Conservation (phyloP, 805 yeast species). For the Saturnispora diversa region DNA sequence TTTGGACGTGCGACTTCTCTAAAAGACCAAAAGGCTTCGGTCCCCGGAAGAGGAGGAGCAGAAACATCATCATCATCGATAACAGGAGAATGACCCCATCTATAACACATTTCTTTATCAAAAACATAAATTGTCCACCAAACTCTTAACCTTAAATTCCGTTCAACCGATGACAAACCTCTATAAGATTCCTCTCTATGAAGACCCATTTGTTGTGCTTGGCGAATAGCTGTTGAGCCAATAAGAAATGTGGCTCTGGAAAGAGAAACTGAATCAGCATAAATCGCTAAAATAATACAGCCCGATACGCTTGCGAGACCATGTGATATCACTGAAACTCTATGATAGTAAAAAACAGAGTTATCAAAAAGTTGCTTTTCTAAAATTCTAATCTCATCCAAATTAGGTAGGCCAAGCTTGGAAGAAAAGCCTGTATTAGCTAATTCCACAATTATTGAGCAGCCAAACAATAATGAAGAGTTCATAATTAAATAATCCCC, state of each 20-base stretch:
- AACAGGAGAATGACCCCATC: conserved; percentile 43
- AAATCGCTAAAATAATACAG: conserved; percentile 38
- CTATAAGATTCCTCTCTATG: conserved; percentile 40
- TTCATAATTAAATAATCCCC: conserved; percentile 31
- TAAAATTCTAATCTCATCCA: conserved; percentile 21
- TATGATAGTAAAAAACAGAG: conserved; percentile 45
- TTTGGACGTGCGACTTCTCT: not conserved
- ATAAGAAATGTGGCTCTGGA: conserved; percentile 37
- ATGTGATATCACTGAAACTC: conserved; percentile 41
- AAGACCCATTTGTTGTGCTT: conserved; percentile 51
- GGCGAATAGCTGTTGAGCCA: conserved; percentile 40
- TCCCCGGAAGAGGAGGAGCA: conserved; percentile 24
- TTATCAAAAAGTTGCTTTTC: conserved; percentile 31
- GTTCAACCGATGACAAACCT: conserved; percentile 32
- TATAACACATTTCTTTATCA: conserved; percentile 39
- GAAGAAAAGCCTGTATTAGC: conserved; percentile 1
- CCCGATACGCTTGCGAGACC: conserved; percentile 47
- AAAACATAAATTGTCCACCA: conserved; percentile 44
- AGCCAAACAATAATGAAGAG: conserved; percentile 20
- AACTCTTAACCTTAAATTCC: conserved; percentile 31
- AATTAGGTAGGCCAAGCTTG: conserved; percentile 5
- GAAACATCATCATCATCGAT: conserved; percentile 35
- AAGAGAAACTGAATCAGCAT: conserved; percentile 27
- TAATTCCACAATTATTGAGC: conserved; percentile 12
- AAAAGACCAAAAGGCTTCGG: conserved; percentile 20